Evolutionary conservation across 1,139 yeast genomes (phyloP).

Genomic region (Suhomyces guaymorum): DNA sequence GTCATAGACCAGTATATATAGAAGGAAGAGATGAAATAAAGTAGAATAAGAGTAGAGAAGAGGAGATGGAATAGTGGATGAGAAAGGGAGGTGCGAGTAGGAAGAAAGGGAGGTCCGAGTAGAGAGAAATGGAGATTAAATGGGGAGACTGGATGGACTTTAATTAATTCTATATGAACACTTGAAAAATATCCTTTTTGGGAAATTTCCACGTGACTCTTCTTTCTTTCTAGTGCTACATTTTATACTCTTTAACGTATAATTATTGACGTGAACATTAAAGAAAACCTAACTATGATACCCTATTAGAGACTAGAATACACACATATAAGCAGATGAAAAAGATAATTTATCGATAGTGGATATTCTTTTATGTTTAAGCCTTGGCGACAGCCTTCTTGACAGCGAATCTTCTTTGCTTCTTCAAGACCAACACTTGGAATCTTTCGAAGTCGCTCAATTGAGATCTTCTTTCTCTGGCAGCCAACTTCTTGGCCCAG

Average conservation of each 20-base stretch:
- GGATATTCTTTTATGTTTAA: conserved; percentile 22
- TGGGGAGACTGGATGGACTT: too few species aligned
- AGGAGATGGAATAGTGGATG: neutral
- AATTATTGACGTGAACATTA: conserved; percentile 31
- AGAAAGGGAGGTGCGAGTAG: too few species aligned
- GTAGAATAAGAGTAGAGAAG: neutral
- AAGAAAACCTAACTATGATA: conserved; percentile 32
- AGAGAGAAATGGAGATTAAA: too few species aligned
- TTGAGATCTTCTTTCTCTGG: conserved; percentile 88
- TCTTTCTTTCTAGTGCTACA: neutral
- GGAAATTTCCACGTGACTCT: too few species aligned
- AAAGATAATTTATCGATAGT: conserved; percentile 21
- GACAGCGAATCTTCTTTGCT: conserved; percentile 94
- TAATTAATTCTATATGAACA: too few species aligned
- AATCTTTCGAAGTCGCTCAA: conserved; percentile 98
- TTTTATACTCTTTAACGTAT: conserved; percentile 3
- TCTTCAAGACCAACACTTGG: conserved; percentile 97
- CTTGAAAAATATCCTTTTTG: too few species aligned
- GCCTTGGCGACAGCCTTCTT: conserved; percentile 59
- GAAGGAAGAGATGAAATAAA: neutral
- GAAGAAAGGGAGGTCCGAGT: too few species aligned
- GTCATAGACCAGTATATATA: too few species aligned
- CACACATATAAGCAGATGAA: conserved; percentile 24
- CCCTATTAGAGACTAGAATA: conserved; percentile 34
- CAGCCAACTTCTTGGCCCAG: conserved; percentile 98